Percentiles rank a stretch among this genome's conserved stretches.
Evolutionary conservation across 352 stramenopile genomes (phyloP).

Genomic region (Phytophthora syringae): DNA sequence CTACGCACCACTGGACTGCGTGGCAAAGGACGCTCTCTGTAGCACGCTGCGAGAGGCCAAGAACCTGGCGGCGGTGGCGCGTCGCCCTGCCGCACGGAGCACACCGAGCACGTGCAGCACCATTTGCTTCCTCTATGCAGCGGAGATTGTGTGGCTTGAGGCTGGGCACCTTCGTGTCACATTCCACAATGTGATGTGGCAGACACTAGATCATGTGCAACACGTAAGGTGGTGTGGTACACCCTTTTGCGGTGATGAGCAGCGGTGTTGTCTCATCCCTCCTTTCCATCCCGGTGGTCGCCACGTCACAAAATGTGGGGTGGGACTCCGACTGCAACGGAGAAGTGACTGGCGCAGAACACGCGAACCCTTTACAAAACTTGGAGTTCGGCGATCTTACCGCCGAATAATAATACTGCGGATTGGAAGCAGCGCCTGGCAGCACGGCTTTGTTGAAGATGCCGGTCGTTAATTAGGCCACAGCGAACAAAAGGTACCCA

Average conservation of each 20-base stretch:
- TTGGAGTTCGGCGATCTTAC: not conserved
- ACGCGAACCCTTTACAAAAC: constrained; percentile 9
- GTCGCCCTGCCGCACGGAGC: constrained; percentile 41
- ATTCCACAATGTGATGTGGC: not conserved
- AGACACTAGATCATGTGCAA: too few relatives aligned
- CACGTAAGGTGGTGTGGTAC: too few relatives aligned
- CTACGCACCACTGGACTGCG: constrained; percentile 69
- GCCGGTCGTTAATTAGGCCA: not conserved
- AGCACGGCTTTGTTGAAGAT: constrained; percentile 10
- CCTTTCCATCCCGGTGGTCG: constrained; percentile 9
- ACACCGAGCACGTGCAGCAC: constrained; percentile 55
- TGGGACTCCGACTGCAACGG: too few relatives aligned
- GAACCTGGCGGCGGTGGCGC: constrained; percentile 17
- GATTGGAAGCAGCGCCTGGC: constrained; percentile 34
- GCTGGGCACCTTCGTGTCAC: not conserved
- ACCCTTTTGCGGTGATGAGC: not conserved
- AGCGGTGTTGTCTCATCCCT: constrained; percentile 6
- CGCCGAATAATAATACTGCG: constrained; percentile 27
- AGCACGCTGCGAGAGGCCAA: constrained; percentile 24
- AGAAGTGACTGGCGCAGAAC: constrained; percentile 10
- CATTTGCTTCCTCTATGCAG: constrained; percentile 39
- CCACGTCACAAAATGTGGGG: not conserved
- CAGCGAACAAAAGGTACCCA: not conserved
- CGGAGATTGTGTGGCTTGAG: constrained; percentile 27
- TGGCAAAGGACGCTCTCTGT: constrained; percentile 45